Evolutionary conservation across 352 stramenopile species (phyloP).

Genomic region (Paralagenidium karlingii): DNA sequence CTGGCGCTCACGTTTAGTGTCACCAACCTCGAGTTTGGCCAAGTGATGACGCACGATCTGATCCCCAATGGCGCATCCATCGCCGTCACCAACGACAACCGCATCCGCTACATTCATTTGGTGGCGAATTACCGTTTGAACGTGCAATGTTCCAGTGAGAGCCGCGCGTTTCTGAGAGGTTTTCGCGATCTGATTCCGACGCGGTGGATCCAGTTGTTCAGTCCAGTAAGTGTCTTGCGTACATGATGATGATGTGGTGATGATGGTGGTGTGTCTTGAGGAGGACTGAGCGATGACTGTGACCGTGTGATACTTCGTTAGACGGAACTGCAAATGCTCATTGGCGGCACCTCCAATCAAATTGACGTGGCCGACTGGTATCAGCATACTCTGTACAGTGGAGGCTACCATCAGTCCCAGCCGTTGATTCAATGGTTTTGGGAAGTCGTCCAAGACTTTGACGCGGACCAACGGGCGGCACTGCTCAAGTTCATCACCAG

Average conservation of each 20-base stretch:
- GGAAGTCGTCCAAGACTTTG: slow-evolving; percentile 71
- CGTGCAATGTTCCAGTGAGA: slow-evolving; percentile 45
- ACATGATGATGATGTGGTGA: neutral
- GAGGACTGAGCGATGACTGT: too few species aligned
- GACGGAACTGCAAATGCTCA: slow-evolving; percentile 92
- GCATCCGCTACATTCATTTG: slow-evolving; percentile 93
- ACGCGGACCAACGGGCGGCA: slow-evolving; percentile 67
- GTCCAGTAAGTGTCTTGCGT: too few species aligned
- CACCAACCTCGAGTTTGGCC: slow-evolving; percentile 58
- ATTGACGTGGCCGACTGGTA: slow-evolving; percentile 94
- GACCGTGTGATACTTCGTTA: slow-evolving; percentile 11
- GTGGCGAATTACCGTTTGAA: slow-evolving; percentile 97
- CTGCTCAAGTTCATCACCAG: slow-evolving; percentile 96
- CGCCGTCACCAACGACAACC: slow-evolving; percentile 88
- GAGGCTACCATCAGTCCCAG: slow-evolving; percentile 88
- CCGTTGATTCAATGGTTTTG: slow-evolving; percentile 62
- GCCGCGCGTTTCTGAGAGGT: slow-evolving; percentile 44
- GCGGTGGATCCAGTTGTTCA: slow-evolving; percentile 75
- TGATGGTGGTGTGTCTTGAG: neutral
- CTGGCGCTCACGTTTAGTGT: slow-evolving; percentile 94
- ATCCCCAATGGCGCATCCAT: slow-evolving; percentile 79
- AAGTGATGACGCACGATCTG: slow-evolving; percentile 51
- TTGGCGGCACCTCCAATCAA: slow-evolving; percentile 83
- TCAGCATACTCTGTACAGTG: slow-evolving; percentile 86
- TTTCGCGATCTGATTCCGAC: slow-evolving; percentile 67